Base-by-base conservation (phyloP, 1,139 yeast species). In the Hansenula anomala region DNA sequence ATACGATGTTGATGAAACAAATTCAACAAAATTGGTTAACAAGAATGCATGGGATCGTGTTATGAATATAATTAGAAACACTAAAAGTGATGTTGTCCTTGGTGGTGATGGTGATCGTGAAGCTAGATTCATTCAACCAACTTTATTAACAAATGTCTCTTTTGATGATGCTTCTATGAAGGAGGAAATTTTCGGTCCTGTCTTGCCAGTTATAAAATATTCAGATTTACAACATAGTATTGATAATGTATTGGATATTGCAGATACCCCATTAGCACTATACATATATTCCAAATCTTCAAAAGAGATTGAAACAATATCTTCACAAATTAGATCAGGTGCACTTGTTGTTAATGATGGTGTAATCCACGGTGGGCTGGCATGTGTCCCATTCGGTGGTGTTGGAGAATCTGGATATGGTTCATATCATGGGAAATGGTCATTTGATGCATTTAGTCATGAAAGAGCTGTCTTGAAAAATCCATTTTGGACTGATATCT, bases 371-470 rank as follows among this genome's bases (percentile, higher is more conserved):
- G 89, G 77, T 33, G 90, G 77, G 1, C 69, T 86, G 42, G 50
- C 70, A n/a, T 71, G 73, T 42, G 76, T 88, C 7, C 97, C 97
- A 24, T 90, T 92, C 63, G 97, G 97, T 30, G 98, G 98, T 28
- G 64, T 89, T 43, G 97, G 97, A 16, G 60, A 63, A 24, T 86
- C 96, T 0, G 98, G 98, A 0, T 64, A 68, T 40, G 90, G 90
- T 12, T 74, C 80, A 25, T 89, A 89, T 63, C 97, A 90, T 55
- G 96, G 97, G 6, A 64, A 63, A 66, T 57, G 86, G 95, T 32
- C 34, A 1, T 82, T 81, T 64, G 71, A 76, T 41, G 68, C 83
- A 14, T 90, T 90, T 55, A 74, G 90, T 4, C 96, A 88, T 58
- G 77, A 75, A 52, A 75, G 96, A 54, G 76, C 90, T 0, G 68